Evolutionary conservation across 352 stramenopile species (phyloP), one percentile per base, ranked within the genome.

Genomic region (Pythium brachiatum): DNA sequence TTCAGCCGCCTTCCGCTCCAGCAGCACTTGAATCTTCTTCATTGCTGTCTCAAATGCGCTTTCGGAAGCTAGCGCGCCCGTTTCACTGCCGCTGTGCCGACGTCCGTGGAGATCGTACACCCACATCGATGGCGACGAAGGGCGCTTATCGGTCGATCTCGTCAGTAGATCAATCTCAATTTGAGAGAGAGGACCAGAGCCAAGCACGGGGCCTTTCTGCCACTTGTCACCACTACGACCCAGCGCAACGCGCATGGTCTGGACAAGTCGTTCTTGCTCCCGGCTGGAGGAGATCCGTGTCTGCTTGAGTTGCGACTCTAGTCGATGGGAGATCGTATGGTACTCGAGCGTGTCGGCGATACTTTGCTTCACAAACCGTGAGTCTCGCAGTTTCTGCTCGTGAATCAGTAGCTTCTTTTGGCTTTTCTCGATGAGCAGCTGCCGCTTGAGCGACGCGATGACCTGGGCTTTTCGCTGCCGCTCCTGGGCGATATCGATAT

Each of bases 101-200:
- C 78, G 72, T 2, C 82, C 82, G 12, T 92, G 76, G 8, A 88
- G 75, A 64, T 91, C 82, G 55, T 89, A 91, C 41, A 89, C 73
- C 44, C 46, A 62, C 61, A 61, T 62, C 1, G 44, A 36, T 6
- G 27, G 4, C 9, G 60, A n/a, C 48, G 34, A 32, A 3, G 50
- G 44, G 7, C 31, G 31, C 26, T 27, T 48, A 21, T 48, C 20
- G 4, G 18, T 27, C 23, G 41, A 21, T 26, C n/a, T 38, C 8
- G 50, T 60, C 3, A 61, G 63, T 15, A 79, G 34, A 38, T 86
- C 64, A 5, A 81, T 72, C 34, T 87, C 75, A 15, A 69, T 68
- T 41, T 78, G 75, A 0, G 76, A 85, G 16, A 81, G 66, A 15
- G 78, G 78, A 0, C 78, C 78, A 7, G 76, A 36, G 0, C 77